Evolutionary conservation across 2,329 filamentous ascomycete genomes (phyloP).

Genomic region (Diaporthe caulivora): DNA sequence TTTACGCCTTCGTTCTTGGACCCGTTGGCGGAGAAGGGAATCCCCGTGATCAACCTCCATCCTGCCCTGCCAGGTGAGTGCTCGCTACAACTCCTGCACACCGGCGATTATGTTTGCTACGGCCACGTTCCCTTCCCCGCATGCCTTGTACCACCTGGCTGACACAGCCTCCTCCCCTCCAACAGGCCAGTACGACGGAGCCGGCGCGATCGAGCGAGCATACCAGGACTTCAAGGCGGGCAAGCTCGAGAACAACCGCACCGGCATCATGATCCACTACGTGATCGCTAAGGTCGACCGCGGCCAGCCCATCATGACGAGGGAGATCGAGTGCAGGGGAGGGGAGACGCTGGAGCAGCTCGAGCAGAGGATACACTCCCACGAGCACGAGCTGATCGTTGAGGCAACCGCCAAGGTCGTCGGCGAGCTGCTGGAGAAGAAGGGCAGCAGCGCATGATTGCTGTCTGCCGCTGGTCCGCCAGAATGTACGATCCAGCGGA

Average conservation of each 20-base stretch:
- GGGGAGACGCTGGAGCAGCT: conserved; percentile 76
- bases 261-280: conserved; percentile 92
- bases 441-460: conserved; percentile 15
- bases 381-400: conserved; percentile 85
- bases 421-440: conserved; percentile 51
- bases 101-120: no score
- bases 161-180: neutral
- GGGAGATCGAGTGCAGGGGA: conserved; percentile 75
- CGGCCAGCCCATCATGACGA: conserved; percentile 78
- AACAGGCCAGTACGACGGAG: conserved; percentile 80
- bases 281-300: conserved; percentile 85
- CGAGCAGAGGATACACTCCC: conserved; percentile 78
- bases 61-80: conserved; percentile 75
- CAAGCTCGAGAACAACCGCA: conserved; percentile 74
- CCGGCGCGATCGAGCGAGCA: conserved; percentile 81
- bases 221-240: conserved; percentile 77
- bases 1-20: conserved; percentile 77
- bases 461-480: neutral
- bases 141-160: neutral
- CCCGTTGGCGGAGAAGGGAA: conserved; percentile 71
- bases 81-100: neutral
- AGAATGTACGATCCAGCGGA: neutral
- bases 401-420: conserved; percentile 72
- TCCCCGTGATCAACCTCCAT: conserved; percentile 86
- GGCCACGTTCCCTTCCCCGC: neutral